Percentiles rank a stretch among this genome's conserved stretches.
phyloP scores from a whole-genome alignment of 148 eudicot genomes.

The Rhododendron ferrugineum region DNA sequence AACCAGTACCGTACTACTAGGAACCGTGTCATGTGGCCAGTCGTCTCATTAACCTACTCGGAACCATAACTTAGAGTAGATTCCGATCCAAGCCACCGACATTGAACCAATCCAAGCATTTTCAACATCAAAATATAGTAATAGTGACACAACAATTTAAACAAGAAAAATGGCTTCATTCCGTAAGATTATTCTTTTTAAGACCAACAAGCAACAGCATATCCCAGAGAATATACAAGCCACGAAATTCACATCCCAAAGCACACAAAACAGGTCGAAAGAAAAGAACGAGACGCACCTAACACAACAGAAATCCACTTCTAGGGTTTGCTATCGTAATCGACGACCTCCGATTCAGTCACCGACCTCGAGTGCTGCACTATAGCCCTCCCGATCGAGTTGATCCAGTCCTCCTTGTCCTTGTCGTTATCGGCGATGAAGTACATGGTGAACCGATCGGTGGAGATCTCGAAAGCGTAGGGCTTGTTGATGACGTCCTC shows the following conservation, averaged over 20 bases:
- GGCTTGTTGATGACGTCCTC: constrained; percentile 63
- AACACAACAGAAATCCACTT: not conserved
- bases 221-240: not conserved
- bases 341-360: constrained; percentile 56
- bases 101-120: not conserved
- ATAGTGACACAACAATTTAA: not conserved
- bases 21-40: not conserved
- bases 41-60: not conserved
- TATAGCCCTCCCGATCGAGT: constrained; percentile 76
- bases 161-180: not conserved
- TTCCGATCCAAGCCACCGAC: not conserved
- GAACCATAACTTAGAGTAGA: not conserved
- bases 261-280: not conserved
- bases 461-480: constrained; percentile 63
- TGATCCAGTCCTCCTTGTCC: constrained; percentile 92
- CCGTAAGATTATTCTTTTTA: not conserved
- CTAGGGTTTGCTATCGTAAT: constrained; percentile 35
- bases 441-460: constrained; percentile 63
- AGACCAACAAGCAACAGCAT: not conserved
- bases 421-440: constrained; percentile 83
- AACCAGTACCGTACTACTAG: not conserved
- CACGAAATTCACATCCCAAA: not conserved
- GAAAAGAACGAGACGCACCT: constrained; percentile 6
- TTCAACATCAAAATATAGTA: not conserved
- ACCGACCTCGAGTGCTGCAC: constrained; percentile 83